phyloP scores from a whole-genome alignment of 768 basidiomycete species.

The Lactarius indigo region DNA sequence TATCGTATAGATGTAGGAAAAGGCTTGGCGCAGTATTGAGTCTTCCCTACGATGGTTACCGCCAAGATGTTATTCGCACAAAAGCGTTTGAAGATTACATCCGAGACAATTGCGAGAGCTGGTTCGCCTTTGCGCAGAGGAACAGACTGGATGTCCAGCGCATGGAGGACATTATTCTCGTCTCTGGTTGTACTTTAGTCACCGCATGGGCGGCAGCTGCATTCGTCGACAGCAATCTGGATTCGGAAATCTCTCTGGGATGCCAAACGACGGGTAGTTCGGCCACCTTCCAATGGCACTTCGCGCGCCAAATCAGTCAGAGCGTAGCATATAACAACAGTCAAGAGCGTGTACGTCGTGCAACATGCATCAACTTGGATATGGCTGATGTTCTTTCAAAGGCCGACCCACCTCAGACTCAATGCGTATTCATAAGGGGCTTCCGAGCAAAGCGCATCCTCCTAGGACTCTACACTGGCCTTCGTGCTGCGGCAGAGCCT shows the following conservation, averaged over 20 bases:
- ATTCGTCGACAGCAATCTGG: neutral
- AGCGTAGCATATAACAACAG: constrained; percentile 1
- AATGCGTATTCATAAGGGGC: constrained; percentile 19
- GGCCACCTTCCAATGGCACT: constrained; percentile 1
- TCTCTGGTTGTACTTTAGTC: constrained; percentile 12
- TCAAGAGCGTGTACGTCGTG: neutral
- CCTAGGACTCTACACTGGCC: neutral
- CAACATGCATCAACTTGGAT: neutral
- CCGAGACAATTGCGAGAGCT: constrained; percentile 9
- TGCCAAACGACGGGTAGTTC: neutral
- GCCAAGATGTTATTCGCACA: constrained; percentile 8
- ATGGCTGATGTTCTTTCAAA: neutral
- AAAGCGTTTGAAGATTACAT: constrained; percentile 17
- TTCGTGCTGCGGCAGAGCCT: neutral
- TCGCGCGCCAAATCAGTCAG: neutral
- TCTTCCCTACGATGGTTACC: neutral
- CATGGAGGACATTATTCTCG: constrained; percentile 20
- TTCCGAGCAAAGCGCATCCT: constrained; percentile 18
- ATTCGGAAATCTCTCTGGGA: constrained; percentile 3
- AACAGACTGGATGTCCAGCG: constrained; percentile 2
- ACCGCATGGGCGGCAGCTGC: constrained; percentile 9
- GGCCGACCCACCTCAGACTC: neutral
- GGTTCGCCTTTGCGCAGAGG: constrained; percentile 8
- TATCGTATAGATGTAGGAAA: neutral
- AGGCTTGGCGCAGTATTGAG: constrained; percentile 4